Evolutionary conservation across 257 asterid genomes (phyloP), one percentile per base, ranked within the genome.

Genomic region (Agastache rugosa): DNA sequence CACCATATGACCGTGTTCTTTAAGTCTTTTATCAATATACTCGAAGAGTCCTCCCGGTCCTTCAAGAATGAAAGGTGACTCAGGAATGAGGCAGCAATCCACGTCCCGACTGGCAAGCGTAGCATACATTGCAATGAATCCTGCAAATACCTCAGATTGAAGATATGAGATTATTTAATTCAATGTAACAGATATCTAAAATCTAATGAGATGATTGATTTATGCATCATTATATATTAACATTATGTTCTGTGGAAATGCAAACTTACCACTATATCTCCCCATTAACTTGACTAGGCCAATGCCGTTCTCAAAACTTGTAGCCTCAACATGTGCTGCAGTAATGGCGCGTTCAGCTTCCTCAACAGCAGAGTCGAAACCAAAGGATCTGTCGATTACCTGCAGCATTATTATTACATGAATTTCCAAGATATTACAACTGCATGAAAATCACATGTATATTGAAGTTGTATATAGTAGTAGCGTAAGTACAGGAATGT

Each of bases 311-410:
- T 94, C 98, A 7, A 81, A 22, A 71, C 98, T 94, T n/a, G 93
- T 86, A 31, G 98, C 97, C 84, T 94, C 98, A 60, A 94, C 97
- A 68, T 94, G 98, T 23, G 98, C 98, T 10, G 97, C 98, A 69
- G 72, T 91, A 53, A 94, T 94, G 71, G 98, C 98, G 69, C 98
- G 97, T 77, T 94, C 92, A 1, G 98, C 98, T 83, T 93, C 98
- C 85, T 93, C 98, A 16, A 91, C 98, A 55, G 97, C 94, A 37
- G 98, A 82, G 72, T 94, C 98, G 75, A 94, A 94, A 41, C 98
- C 98, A 16, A 94, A 94, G 6, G 97, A 92, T 80, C 70, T 90
- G 83, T 94, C 98, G n/a, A 94, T 91, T 45, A 91, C 92, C 98
- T 90, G 72, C 66, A 74, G 48, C n/a, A 3, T 2, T 67, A 2